phyloP scores from a whole-genome alignment of 2,329 filamentous ascomycete species.

The Mollisia scopiformis region DNA sequence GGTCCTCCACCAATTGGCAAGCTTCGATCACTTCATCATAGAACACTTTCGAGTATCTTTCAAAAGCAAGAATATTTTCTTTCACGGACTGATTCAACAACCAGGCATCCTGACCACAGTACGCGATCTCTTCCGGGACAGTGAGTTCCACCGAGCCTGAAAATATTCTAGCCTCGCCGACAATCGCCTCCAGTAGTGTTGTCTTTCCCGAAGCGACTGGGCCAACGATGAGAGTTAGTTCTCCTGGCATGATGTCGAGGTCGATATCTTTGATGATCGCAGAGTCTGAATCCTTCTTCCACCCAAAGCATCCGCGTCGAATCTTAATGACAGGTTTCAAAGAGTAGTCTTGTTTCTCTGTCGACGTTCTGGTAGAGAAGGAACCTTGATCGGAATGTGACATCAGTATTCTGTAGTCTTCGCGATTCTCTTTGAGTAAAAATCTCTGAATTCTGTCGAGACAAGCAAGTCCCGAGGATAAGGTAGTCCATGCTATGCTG shows the following conservation, averaged over 20 bases:
- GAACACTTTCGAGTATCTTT: constrained; percentile 36
- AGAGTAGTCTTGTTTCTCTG: background rate
- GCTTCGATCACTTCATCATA: constrained; percentile 37
- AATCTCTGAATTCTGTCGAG: constrained; percentile 33
- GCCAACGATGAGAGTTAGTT: constrained; percentile 32
- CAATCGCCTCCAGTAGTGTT: constrained; percentile 26
- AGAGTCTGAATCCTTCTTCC: background rate
- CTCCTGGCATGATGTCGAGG: background rate
- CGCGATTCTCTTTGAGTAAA: constrained; percentile 16
- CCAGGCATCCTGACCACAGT: constrained; percentile 4
- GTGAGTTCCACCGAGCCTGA: background rate
- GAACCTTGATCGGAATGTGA: background rate
- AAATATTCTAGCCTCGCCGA: constrained; percentile 33
- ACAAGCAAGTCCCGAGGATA: constrained; percentile 26
- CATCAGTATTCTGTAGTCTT: background rate
- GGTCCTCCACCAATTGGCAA: constrained; percentile 26
- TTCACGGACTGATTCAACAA: constrained; percentile 42
- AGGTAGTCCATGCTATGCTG: constrained; percentile 24
- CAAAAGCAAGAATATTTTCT: constrained; percentile 43
- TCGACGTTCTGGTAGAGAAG: background rate
- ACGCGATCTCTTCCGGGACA: background rate
- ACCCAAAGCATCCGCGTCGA: background rate
- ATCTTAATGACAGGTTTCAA: background rate
- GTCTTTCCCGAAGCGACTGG: constrained; percentile 37
- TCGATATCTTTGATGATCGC: constrained; percentile 4